phyloP scores from a whole-genome alignment of 805 yeast species.

The Schwanniomyces yamadae region DNA sequence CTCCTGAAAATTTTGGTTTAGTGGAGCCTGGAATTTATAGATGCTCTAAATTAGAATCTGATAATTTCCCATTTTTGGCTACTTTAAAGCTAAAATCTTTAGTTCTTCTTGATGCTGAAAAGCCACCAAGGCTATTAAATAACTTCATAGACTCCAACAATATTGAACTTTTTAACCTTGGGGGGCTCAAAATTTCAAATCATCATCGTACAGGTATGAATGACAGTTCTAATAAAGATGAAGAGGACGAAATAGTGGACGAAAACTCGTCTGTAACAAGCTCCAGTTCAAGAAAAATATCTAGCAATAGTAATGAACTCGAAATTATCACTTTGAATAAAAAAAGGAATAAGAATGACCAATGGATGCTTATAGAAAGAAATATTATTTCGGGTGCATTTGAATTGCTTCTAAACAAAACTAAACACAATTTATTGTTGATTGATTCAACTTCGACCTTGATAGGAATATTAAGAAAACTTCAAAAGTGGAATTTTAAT shows the following conservation, averaged over 20 bases:
- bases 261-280: conserved; percentile 5
- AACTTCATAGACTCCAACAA: conserved; percentile 59
- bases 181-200: conserved; percentile 40
- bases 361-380: conserved; percentile 76
- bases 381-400: conserved; percentile 64
- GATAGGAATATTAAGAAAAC: conserved; percentile 75
- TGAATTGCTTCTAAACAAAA: conserved; percentile 59
- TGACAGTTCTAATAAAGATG: conserved; percentile 16
- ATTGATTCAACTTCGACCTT: conserved; percentile 80
- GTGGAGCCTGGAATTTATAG: conserved; percentile 86
- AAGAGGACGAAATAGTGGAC: conserved; percentile 14
- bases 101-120: conserved; percentile 78
- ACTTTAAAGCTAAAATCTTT: conserved; percentile 69
- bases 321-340: conserved; percentile 25
- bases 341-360: conserved; percentile 42
- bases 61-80: conserved; percentile 73
- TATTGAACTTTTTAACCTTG: conserved; percentile 51
- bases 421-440: conserved; percentile 65
- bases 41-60: conserved; percentile 74
- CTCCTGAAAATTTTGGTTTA: conserved; percentile 89
- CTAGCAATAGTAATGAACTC: conserved; percentile 7
- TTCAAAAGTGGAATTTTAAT: conserved; percentile 87
- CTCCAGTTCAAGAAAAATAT: conserved; percentile 10
- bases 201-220: conserved; percentile 29
- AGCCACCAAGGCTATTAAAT: conserved; percentile 70